These are phyloP conservation scores for Abortiporus biennis DNA, from an alignment of 1,284 basidiomycete species.

Conservation along the genomic window DNA sequence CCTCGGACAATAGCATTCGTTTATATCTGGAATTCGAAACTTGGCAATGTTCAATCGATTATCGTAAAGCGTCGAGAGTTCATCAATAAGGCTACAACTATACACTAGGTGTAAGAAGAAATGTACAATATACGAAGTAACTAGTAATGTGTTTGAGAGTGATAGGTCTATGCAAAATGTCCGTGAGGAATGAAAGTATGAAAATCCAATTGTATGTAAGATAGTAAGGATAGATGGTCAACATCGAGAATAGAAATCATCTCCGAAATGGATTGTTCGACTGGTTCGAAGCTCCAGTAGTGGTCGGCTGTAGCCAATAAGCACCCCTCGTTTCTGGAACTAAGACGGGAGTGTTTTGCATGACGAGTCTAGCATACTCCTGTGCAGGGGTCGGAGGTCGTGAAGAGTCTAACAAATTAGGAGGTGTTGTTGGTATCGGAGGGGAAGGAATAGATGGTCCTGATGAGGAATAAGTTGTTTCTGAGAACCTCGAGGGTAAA, in stretches of 20 bases:
- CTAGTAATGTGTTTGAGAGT: neutral
- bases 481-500: constrained; percentile 38
- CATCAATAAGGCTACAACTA: neutral
- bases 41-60: too few species aligned
- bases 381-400: constrained; percentile 48
- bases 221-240: too few species aligned
- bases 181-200: neutral
- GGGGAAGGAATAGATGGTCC: constrained; percentile 1
- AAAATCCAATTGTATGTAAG: neutral
- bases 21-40: too few species aligned
- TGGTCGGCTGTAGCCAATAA: constrained; percentile 27
- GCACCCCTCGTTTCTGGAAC: constrained; percentile 17
- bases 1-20: too few species aligned
- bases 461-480: constrained; percentile 31
- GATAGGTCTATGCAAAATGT: neutral
- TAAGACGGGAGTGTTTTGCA: constrained; percentile 11
- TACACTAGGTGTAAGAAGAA: neutral
- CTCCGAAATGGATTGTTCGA: constrained; percentile 30
- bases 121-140: neutral
- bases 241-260: neutral
- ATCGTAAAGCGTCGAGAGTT: too few species aligned
- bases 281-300: constrained; percentile 22
- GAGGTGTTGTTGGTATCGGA: constrained; percentile 1
- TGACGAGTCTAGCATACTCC: constrained; percentile 45
- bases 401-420: constrained; percentile 16